Percentiles rank a stretch among this genome's conserved stretches.
Evolutionary conservation across 208 protist species (phyloP).

Genomic region (Crithidia mellificae): DNA sequence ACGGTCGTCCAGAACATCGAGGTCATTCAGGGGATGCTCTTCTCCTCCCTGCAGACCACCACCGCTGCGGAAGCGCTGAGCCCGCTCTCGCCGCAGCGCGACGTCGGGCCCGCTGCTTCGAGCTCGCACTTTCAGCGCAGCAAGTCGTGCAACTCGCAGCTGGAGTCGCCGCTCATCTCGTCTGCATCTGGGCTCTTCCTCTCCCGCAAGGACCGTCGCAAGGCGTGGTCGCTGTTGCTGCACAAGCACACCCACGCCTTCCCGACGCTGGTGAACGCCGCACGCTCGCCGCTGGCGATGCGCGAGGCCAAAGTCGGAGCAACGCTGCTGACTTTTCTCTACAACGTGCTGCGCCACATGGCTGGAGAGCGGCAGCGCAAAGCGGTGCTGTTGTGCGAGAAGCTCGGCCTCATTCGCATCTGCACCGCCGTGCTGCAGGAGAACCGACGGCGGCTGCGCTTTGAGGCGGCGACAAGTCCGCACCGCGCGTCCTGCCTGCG

Average conservation of each 20-base stretch:
- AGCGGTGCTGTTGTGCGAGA: slow-evolving; percentile 51
- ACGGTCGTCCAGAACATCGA: slow-evolving; percentile 24
- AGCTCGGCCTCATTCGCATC: slow-evolving; percentile 44
- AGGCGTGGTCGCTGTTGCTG: slow-evolving; percentile 58
- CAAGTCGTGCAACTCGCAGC: slow-evolving; percentile 19
- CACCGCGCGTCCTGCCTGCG: slow-evolving; percentile 18
- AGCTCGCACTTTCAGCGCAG: slow-evolving; percentile 19
- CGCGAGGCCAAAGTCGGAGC: slow-evolving; percentile 38
- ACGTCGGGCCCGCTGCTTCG: neutral
- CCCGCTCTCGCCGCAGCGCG: slow-evolving; percentile 11
- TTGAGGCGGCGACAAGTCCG: neutral
- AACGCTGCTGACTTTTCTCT: slow-evolving; percentile 60
- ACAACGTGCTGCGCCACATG: slow-evolving; percentile 65
- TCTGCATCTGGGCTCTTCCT: slow-evolving; percentile 18
- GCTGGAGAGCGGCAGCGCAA: slow-evolving; percentile 35
- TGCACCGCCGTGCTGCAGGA: slow-evolving; percentile 45
- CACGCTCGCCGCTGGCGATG: slow-evolving; percentile 43
- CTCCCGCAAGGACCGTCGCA: slow-evolving; percentile 27
- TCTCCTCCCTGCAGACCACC: slow-evolving; percentile 29
- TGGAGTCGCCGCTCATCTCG: neutral
- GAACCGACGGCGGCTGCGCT: slow-evolving; percentile 26
- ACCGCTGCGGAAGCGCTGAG: slow-evolving; percentile 4
- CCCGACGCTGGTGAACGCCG: slow-evolving; percentile 47
- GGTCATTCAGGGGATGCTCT: slow-evolving; percentile 26
- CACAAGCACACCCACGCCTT: slow-evolving; percentile 60